These are phyloP conservation scores for Agrocybe pediades DNA, from an alignment of 768 basidiomycete species.

Conservation along the genomic window DNA sequence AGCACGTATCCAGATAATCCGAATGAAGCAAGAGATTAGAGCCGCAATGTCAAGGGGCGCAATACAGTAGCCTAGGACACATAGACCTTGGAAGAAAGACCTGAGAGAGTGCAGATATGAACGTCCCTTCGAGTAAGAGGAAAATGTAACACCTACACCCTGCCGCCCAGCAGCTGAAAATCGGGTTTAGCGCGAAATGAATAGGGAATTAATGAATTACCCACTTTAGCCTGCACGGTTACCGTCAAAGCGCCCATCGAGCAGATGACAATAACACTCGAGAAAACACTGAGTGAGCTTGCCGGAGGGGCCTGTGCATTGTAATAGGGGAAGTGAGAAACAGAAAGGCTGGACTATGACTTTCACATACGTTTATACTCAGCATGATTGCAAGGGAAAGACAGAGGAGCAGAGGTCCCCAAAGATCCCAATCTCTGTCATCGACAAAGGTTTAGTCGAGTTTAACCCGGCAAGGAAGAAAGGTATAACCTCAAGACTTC, in stretches of 20 bases:
- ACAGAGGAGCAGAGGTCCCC: constrained; percentile 91
- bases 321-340: not conserved
- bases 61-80: constrained; percentile 93
- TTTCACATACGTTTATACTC: constrained; percentile 68
- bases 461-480: not conserved
- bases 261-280: constrained; percentile 91
- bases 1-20: constrained; percentile 80
- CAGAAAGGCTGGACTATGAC: not conserved
- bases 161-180: constrained; percentile 70
- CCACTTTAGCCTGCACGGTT: constrained; percentile 93
- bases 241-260: constrained; percentile 89
- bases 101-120: constrained; percentile 34
- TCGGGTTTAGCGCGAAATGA: constrained; percentile 5
- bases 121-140: not conserved
- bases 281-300: constrained; percentile 89
- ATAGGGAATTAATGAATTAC: constrained; percentile 9
- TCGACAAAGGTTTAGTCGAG: not conserved
- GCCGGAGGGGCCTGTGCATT: constrained; percentile 73
- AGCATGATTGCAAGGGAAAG: constrained; percentile 81
- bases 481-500: constrained; percentile 74
- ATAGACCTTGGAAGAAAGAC: constrained; percentile 95
- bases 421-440: constrained; percentile 93
- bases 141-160: constrained; percentile 58
- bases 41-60: constrained; percentile 93
- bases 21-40: constrained; percentile 83